Evolutionary conservation across 129 eudicot species (phyloP), one percentile per base, ranked within the genome.

Genomic region (Helianthus tuberosus): DNA sequence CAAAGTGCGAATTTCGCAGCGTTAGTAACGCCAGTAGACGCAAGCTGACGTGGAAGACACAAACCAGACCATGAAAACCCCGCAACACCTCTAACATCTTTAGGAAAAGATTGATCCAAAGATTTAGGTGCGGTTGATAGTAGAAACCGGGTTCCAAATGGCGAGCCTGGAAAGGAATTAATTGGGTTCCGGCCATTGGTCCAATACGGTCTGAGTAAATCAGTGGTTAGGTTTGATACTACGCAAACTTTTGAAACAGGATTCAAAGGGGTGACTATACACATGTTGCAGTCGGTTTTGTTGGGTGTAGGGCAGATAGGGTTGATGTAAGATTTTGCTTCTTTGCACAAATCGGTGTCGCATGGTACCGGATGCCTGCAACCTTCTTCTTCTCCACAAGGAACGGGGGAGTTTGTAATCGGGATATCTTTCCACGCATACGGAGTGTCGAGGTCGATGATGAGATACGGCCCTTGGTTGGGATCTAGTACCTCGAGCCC

Each of bases 371-470:
- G 66, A 16, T 29, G 36, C 17, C 66, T 12, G 43, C 66, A 61
- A 1, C 66, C 66, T 61, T 61, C 66, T 13, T 61, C 66, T 35
- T 29, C 5, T 1, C 43, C 66, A 9, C 66, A 61, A 0, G 66
- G 44, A 16, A 61, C 3, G 44, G 36, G 14, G 5, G 5, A 5
- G 66, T 61, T 41, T 13, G 10, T 13, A 2, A 61, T 4, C 9
- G 3, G 9, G 66, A 41, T 12, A 4, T 61, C 66, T 35, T 61
- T 61, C 66, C 66, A 61, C 0, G 17, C 13, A 43, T 29, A 61
- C 3, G 66, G 66, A 0, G 66, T 8, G 5, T 61, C 66, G 66
- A 61, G 66, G 66, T 61, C 66, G 20, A 61, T 15, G 44, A 61
- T 8, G 66, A 61, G 66, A 16, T 61, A 61, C 4, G 44, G 44